Evolutionary conservation across 2,329 filamentous ascomycete species (phyloP).

Genomic region (Arthrobotrys sphaeroides): DNA sequence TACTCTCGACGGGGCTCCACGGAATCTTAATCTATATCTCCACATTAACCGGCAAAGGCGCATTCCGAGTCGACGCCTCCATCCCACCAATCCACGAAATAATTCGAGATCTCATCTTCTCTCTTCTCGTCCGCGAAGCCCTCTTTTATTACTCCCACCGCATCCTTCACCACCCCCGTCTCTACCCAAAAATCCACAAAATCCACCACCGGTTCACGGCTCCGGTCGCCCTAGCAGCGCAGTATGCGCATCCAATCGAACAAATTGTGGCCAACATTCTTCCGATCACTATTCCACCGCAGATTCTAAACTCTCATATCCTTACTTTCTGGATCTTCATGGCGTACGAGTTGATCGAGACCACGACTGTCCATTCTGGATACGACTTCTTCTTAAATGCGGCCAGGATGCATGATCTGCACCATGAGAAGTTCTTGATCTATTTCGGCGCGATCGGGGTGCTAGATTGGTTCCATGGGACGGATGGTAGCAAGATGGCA

Average conservation of each 20-base stretch:
- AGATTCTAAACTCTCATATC: conserved; percentile 64
- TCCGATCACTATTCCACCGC: conserved; percentile 66
- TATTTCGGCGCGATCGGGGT: conserved; percentile 66
- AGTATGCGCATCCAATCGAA: conserved; percentile 70
- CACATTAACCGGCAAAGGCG: conserved; percentile 49
- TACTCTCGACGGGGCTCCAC: conserved; percentile 62
- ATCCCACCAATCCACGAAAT: conserved; percentile 62
- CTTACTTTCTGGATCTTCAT: conserved; percentile 67
- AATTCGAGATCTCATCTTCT: conserved; percentile 62
- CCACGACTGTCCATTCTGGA: conserved; percentile 68
- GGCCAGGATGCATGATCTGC: conserved; percentile 67
- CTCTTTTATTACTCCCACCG: conserved; percentile 70
- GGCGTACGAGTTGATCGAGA: conserved; percentile 65
- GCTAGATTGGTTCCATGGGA: conserved; percentile 69
- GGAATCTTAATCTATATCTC: conserved; percentile 55
- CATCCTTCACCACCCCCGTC: conserved; percentile 64
- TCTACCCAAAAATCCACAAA: conserved; percentile 68
- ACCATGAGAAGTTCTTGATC: conserved; percentile 69
- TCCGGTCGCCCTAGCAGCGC: conserved; percentile 67
- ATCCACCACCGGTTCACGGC: conserved; percentile 68
- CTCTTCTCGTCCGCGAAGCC: conserved; percentile 64
- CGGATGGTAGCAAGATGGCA: conserved; percentile 58
- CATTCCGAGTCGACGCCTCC: conserved; percentile 61
- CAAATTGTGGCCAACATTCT: conserved; percentile 67
- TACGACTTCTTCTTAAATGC: conserved; percentile 67